Base-by-base conservation (phyloP, 345 rosid species). In the Hibiscus tridactylites region DNA sequence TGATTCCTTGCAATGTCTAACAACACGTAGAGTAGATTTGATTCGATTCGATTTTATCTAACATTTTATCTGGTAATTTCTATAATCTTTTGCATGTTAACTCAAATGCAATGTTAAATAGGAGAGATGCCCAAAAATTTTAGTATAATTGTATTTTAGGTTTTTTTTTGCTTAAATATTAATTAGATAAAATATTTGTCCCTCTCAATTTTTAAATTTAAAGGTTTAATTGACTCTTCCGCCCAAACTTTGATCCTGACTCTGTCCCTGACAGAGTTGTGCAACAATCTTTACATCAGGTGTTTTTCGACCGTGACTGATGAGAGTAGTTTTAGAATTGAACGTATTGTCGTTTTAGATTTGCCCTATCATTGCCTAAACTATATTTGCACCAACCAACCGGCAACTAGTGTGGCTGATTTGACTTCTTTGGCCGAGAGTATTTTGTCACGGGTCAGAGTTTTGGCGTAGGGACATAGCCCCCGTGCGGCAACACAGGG, bases 371-470 rank as follows among this genome's bases (percentile, higher is more conserved):
- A 9, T 16, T 52, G 57, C 17, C 3, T 16, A n/a, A 13, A 44
- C 10, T 52, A 52, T 52, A 1, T 52, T 52, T 16, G 92, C 97
- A 17, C 28, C 59, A 92, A 74, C 96, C 99, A 52, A 92, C 91
- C 13, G 86, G 91, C 99, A 56, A 90, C 91, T 9, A 87, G 90
- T 17, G 88, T 90, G 0, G 83, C 82, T n/a, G 96, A 81, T 79
- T 90, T 92, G 74, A 92, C 83, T 83, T 92, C 97, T 82, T 89
- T 90, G 85, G 86, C 87, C 87, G 26, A 54, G 82, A 21, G 47
- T 1, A 21, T 21, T n/a, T n/a, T n/a, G n/a, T n/a, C n/a, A n/a
- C n/a, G n/a, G n/a, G n/a, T n/a, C n/a, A n/a, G n/a, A n/a, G n/a
- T n/a, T n/a, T n/a, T n/a, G n/a, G n/a, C n/a, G n/a, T n/a, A n/a